phyloP scores from a whole-genome alignment of 306 rosid genomes.

The Medicago lupulina region DNA sequence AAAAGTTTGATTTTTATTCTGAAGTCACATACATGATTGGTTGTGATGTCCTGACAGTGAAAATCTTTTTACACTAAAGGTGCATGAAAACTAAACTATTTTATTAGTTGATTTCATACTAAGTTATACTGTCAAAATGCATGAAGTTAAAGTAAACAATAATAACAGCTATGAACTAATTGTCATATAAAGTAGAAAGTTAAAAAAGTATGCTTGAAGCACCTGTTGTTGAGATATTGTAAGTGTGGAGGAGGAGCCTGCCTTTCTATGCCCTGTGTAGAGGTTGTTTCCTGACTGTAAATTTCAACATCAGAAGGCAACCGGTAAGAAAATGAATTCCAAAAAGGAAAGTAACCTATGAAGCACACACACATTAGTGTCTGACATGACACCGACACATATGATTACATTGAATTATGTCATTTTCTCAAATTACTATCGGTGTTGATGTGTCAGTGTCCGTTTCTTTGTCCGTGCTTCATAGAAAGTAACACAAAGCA shows the following conservation, averaged over 20 bases:
- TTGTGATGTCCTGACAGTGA: too few species aligned
- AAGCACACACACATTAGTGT: too few species aligned
- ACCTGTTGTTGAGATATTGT: conserved; percentile 73
- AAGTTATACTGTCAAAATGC: conserved; percentile 15
- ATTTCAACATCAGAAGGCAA: conserved; percentile 33
- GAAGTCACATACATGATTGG: too few species aligned
- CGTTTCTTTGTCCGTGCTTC: too few species aligned
- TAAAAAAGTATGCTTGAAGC: conserved; percentile 11
- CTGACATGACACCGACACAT: too few species aligned
- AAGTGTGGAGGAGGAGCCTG: conserved; percentile 50
- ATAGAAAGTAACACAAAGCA: not conserved
- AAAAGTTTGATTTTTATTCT: too few species aligned
- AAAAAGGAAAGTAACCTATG: not conserved
- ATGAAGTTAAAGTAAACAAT: conserved; percentile 2
- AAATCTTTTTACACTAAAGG: too few species aligned
- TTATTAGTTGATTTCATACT: conserved; percentile 11
- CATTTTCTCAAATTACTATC: too few species aligned
- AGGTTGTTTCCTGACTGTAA: conserved; percentile 54
- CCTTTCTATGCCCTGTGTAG: conserved; percentile 53
- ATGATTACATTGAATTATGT: too few species aligned
- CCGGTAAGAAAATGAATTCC: conserved; percentile 10
- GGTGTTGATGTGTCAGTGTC: too few species aligned
- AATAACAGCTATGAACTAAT: not conserved
- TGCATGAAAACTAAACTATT: not conserved
- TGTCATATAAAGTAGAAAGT: conserved; percentile 8